A percentile compares a stretch with the other conserved stretches of the same genome.
These are phyloP conservation scores for Serendipita sp. DNA, from an alignment of 768 basidiomycete genomes.

Conservation along the genomic window DNA sequence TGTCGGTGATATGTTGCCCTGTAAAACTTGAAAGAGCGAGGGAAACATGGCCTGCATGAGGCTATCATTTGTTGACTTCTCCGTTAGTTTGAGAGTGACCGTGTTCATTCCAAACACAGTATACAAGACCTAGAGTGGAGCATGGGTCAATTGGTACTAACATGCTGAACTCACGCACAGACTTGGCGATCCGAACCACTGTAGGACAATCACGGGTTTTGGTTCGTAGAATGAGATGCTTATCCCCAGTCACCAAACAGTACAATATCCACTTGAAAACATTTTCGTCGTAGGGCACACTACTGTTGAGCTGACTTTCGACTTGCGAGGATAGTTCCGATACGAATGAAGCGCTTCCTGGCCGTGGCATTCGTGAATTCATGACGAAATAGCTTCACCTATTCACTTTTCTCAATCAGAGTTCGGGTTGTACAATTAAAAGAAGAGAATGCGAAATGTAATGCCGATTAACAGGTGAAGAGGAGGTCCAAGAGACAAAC, in stretches of 20 bases:
- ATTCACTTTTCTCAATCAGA: too few relatives aligned
- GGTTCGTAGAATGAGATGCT: conserved; percentile 47
- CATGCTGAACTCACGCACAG: conserved; percentile 29
- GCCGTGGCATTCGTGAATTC: neutral
- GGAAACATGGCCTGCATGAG: conserved; percentile 27
- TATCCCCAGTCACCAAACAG: conserved; percentile 40
- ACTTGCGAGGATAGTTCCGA: neutral
- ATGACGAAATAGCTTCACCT: neutral
- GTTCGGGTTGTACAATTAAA: too few relatives aligned
- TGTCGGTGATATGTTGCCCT: neutral
- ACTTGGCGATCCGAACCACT: conserved; percentile 38
- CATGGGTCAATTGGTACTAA: neutral
- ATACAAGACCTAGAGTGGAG: conserved; percentile 33
- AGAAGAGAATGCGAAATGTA: too few relatives aligned
- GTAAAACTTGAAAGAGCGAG: neutral
- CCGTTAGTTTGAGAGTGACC: conserved; percentile 37
- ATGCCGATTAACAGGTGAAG: too few relatives aligned
- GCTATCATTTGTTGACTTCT: conserved; percentile 13
- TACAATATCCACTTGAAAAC: conserved; percentile 1
- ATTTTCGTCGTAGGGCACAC: neutral
- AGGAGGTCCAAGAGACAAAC: too few relatives aligned
- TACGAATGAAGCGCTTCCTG: neutral
- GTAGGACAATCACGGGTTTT: conserved; percentile 46
- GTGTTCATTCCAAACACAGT: conserved; percentile 42
- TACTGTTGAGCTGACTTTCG: neutral